Base-by-base conservation (phyloP, 371 early-diverging fungal species). In the Apophysomyces variabilis region DNA sequence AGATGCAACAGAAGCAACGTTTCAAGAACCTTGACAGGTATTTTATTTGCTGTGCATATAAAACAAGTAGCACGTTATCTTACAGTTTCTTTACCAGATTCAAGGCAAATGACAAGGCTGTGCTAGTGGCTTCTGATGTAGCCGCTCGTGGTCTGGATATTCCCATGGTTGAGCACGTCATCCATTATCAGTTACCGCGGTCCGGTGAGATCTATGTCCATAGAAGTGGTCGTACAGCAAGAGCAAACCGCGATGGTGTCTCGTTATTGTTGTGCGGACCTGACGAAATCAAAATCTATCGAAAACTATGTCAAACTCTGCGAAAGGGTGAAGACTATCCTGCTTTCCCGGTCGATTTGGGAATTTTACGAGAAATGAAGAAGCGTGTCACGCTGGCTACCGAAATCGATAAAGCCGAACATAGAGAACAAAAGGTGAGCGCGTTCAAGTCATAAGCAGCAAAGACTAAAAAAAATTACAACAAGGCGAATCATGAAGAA, bases 1-100 rank as follows among this genome's bases (percentile, higher is more conserved):
- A 96, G 75, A 94, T 96, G 95, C 95, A 96, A 74, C 97, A 97
- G 79, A 86, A 92, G 45, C 96, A 96, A 78, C 89, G 98, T 50
- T 85, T 97, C 62, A 95, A 94, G 82, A 95, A 90, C 70, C 74
- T 98, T 39, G 98, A 98, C 61, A 70, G 94, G 79, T 85, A 73
- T 46, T 39, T 4, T 36, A 45, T 50, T 7, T 5, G 16, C 11
- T 0, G 9, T 5, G 6, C n/a, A 50, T 18, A n/a, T 11, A 13
- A 47, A n/a, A 46, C 32, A 26, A 3, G 1, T 26, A 26, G 32
- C 3, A 26, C 32, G 32, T 26, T 26, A 26, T 26, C 32, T 26
- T 26, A 26, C 32, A 26, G 32, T 26, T 26, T 26, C 3, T 26
- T 26, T 26, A 26, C 32, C 11, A 74, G 82, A 58, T 98, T 96